Evolutionary conservation across 768 basidiomycete genomes (phyloP).

Genomic region (Termitomyces sp.): DNA sequence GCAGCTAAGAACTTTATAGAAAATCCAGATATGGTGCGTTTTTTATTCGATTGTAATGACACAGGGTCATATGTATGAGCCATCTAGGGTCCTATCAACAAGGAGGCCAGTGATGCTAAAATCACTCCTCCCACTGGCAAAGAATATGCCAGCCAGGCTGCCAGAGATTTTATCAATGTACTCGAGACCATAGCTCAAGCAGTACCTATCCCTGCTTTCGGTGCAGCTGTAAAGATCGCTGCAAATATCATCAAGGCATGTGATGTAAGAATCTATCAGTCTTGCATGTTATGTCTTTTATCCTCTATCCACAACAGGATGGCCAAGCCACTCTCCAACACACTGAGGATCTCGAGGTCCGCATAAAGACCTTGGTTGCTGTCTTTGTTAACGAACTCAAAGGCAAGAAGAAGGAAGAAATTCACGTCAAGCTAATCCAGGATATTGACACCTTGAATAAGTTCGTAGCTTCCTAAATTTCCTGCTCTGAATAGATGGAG

Average conservation of each 20-base stretch:
- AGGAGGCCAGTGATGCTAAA: not conserved
- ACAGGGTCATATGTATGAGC: not conserved
- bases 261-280: not conserved
- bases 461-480: not conserved
- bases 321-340: not conserved
- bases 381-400: conserved; percentile 9
- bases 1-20: not conserved
- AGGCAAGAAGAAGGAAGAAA: conserved; percentile 7
- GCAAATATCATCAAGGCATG: conserved; percentile 4
- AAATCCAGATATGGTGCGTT: not conserved
- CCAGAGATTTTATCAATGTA: conserved; percentile 1
- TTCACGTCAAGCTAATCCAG: not conserved
- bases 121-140: not conserved
- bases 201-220: conserved; percentile 8
- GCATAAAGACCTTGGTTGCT: conserved; percentile 6
- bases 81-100: not conserved
- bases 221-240: not conserved
- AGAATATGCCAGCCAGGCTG: conserved; percentile 9
- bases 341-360: conserved; percentile 6
- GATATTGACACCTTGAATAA: conserved; percentile 1
- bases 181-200: conserved; percentile 3
- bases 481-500: not conserved
- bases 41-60: not conserved
- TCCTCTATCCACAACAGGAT: not conserved
- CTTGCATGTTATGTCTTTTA: too few relatives aligned